A percentile compares a stretch with the other conserved stretches of the same genome.
These are phyloP conservation scores for Penicillium alfredii DNA, from an alignment of 495 filamentous ascomycete species.

Conservation along the genomic window DNA sequence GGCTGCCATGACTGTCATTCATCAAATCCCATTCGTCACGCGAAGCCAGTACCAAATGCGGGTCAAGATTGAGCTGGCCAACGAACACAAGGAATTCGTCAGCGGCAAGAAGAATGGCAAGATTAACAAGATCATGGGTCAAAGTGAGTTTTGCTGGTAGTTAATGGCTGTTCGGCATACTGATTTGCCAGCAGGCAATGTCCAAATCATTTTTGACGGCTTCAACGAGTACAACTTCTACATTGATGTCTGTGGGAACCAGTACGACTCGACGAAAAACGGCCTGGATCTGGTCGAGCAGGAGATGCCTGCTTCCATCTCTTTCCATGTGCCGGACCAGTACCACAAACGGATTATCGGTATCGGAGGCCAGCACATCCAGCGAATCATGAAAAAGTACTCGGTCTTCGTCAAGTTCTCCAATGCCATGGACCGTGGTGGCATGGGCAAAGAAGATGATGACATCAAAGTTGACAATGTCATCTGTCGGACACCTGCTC, in stretches of 20 bases:
- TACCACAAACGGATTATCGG: slow-evolving; percentile 99
- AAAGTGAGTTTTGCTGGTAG: slow-evolving; percentile 52
- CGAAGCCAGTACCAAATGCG: slow-evolving; percentile 85
- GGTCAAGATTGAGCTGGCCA: slow-evolving; percentile 96
- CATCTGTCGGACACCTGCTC: slow-evolving; percentile 93
- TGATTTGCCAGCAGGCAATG: slow-evolving; percentile 55
- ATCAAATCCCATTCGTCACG: slow-evolving; percentile 83
- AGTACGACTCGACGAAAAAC: slow-evolving; percentile 87
- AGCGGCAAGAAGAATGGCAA: slow-evolving; percentile 99
- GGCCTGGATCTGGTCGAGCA: slow-evolving; percentile 91
- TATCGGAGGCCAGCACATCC: slow-evolving; percentile 96
- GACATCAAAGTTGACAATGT: slow-evolving; percentile 99
- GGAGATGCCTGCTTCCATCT: slow-evolving; percentile 98
- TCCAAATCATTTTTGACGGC: slow-evolving; percentile 97
- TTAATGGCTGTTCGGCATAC: background rate
- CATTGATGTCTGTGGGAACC: slow-evolving; percentile 88
- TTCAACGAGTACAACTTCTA: slow-evolving; percentile 99
- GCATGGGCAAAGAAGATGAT: slow-evolving; percentile 89
- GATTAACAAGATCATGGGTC: slow-evolving; percentile 99
- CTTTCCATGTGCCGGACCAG: slow-evolving; percentile 98
- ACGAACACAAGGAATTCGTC: slow-evolving; percentile 99
- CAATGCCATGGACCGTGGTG: slow-evolving; percentile 97
- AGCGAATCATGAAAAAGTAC: slow-evolving; percentile 99
- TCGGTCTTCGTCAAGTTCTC: slow-evolving; percentile 99
- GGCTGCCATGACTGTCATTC: slow-evolving; percentile 83